Conservation (phyloP, 2,329 filamentous ascomycete genomes). For the Esteya vermicola region DNA sequence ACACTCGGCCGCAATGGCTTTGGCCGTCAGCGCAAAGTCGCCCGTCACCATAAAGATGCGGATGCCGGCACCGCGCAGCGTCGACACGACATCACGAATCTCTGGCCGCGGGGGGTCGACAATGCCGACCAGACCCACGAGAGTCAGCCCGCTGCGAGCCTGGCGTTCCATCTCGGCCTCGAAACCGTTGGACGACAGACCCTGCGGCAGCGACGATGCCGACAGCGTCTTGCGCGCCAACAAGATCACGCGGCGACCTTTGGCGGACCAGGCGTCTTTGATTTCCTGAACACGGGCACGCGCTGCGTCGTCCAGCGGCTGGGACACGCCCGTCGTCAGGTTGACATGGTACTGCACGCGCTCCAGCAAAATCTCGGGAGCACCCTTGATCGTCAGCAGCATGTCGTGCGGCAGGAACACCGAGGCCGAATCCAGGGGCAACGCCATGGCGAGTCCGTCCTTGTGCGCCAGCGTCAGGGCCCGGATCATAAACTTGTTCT, state of each 20-base stretch:
- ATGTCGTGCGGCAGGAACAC: slow-evolving; percentile 22
- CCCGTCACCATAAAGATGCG: slow-evolving; percentile 74
- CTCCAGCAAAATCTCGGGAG: slow-evolving; percentile 57
- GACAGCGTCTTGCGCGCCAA: slow-evolving; percentile 46
- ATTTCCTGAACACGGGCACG: slow-evolving; percentile 35
- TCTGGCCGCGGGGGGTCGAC: slow-evolving; percentile 67
- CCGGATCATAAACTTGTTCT: slow-evolving; percentile 70
- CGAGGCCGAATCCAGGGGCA: slow-evolving; percentile 20
- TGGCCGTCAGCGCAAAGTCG: slow-evolving; percentile 61
- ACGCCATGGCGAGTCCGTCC: slow-evolving; percentile 22
- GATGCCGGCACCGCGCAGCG: slow-evolving; percentile 54
- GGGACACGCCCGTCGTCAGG: slow-evolving; percentile 34
- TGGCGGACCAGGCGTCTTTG: slow-evolving; percentile 54
- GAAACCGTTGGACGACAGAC: slow-evolving; percentile 31
- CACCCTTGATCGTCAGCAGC: slow-evolving; percentile 63
- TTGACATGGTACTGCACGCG: slow-evolving; percentile 45
- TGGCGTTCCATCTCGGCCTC: slow-evolving; percentile 44
- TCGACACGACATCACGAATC: slow-evolving; percentile 52
- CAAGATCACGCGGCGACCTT: slow-evolving; percentile 54
- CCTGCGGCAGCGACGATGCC: slow-evolving; percentile 21
- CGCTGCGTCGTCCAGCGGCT: slow-evolving; percentile 30
- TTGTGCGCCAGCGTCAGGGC: slow-evolving; percentile 33
- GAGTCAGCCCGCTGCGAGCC: slow-evolving; percentile 42
- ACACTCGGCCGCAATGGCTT: slow-evolving; percentile 58
- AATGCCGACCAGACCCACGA: slow-evolving; percentile 63